These are phyloP conservation scores for Terfezia claveryi DNA, from an alignment of 495 filamentous ascomycete genomes.

Conservation along the genomic window DNA sequence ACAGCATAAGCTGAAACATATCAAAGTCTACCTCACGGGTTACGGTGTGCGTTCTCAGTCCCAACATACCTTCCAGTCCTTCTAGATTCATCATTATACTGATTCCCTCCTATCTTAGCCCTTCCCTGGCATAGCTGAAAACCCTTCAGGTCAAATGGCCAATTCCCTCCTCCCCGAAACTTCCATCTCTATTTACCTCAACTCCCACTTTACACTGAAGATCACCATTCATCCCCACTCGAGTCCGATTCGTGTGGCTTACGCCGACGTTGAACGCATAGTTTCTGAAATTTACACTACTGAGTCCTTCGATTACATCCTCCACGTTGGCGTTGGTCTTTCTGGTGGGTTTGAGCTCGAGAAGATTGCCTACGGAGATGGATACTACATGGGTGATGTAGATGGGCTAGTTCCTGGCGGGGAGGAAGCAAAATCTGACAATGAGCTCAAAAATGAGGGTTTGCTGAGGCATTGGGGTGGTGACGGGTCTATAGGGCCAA, in stretches of 20 bases:
- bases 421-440: not conserved
- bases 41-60: slow-evolving; percentile 4
- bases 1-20: not conserved
- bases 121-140: slow-evolving; percentile 5
- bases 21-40: slow-evolving; percentile 12
- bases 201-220: not conserved
- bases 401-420: slow-evolving; percentile 10
- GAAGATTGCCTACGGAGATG: slow-evolving; percentile 9
- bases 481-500: not conserved
- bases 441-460: not conserved
- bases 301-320: slow-evolving; percentile 12
- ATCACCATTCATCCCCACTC: slow-evolving; percentile 10
- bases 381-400: slow-evolving; percentile 10
- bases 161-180: slow-evolving; percentile 9
- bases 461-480: not conserved
- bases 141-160: slow-evolving; percentile 11
- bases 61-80: no score
- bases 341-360: slow-evolving; percentile 10
- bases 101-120: slow-evolving; percentile 1
- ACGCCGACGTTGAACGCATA: slow-evolving; percentile 5
- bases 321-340: slow-evolving; percentile 10
- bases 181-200: not conserved
- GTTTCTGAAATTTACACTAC: slow-evolving; percentile 5
- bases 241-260: slow-evolving; percentile 5
- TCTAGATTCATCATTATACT: no score